Percentiles rank a stretch among this genome's conserved stretches.
Evolutionary conservation across 345 rosid genomes (phyloP).

Genomic region (Lumnitzera racemosa): DNA sequence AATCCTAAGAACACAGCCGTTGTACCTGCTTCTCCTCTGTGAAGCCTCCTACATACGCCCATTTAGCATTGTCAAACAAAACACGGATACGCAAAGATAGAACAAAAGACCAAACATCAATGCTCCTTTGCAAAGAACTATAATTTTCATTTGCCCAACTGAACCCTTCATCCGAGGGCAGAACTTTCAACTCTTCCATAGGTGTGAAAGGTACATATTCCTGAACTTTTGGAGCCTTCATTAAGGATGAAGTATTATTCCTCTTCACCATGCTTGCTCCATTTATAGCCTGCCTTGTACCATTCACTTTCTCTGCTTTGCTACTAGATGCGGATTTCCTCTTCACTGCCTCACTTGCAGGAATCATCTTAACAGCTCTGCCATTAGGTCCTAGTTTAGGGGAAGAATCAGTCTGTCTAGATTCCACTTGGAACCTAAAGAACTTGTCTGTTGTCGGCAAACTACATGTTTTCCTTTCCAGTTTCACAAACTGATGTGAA

Average conservation of each 20-base stretch:
- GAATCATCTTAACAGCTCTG: slow-evolving; percentile 69
- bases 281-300: slow-evolving; percentile 43
- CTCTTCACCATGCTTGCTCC: slow-evolving; percentile 48
- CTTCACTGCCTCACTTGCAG: slow-evolving; percentile 56
- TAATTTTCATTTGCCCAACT: slow-evolving; percentile 97
- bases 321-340: slow-evolving; percentile 27
- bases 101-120: slow-evolving; percentile 91
- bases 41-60: slow-evolving; percentile 75
- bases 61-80: slow-evolving; percentile 74
- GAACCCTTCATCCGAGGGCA: slow-evolving; percentile 88
- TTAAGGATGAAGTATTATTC: slow-evolving; percentile 28
- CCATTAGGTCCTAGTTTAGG: slow-evolving; percentile 51
- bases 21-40: slow-evolving; percentile 77
- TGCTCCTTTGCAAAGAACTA: slow-evolving; percentile 54
- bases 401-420: slow-evolving; percentile 52
- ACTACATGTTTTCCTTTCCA: slow-evolving; percentile 26
- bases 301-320: slow-evolving; percentile 46
- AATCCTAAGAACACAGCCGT: neutral
- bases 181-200: slow-evolving; percentile 51
- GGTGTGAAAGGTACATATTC: slow-evolving; percentile 46
- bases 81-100: slow-evolving; percentile 61
- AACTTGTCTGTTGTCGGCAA: slow-evolving; percentile 15
- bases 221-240: slow-evolving; percentile 29
- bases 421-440: slow-evolving; percentile 33
- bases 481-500: slow-evolving; percentile 19